These are phyloP conservation scores for Thermothielavioides terrestris DNA, from an alignment of 495 filamentous ascomycete genomes.

Conservation along the genomic window DNA sequence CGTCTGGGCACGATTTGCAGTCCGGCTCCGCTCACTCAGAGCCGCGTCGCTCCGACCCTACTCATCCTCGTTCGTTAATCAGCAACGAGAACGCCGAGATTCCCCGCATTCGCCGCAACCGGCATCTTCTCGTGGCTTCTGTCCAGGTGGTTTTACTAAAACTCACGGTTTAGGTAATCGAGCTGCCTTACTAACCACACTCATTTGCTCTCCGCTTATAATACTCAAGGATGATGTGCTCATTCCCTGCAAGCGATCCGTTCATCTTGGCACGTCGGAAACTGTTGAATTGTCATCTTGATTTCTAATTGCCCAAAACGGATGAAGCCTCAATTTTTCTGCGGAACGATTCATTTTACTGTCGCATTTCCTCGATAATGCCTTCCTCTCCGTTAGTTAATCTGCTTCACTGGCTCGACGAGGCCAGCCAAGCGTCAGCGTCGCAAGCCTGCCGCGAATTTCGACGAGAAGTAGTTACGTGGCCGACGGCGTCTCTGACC, in stretches of 20 bases:
- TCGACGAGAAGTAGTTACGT: neutral
- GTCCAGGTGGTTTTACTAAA: neutral
- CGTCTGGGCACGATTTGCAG: no score
- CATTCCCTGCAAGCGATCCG: neutral
- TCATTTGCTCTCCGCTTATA: neutral
- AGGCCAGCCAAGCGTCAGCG: neutral
- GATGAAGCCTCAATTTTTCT: neutral
- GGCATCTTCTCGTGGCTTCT: conserved; percentile 1
- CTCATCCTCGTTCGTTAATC: conserved; percentile 15
- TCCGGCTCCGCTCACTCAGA: no score
- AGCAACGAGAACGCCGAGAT: conserved; percentile 10
- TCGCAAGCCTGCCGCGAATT: neutral
- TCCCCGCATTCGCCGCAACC: neutral
- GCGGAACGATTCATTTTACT: conserved; percentile 4
- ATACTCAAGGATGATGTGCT: neutral
- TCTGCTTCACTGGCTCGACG: conserved; percentile 1
- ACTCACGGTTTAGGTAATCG: conserved; percentile 1
- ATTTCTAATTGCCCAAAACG: conserved; percentile 8
- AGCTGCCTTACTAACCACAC: neutral
- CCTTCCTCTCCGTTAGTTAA: neutral
- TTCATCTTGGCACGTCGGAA: neutral
- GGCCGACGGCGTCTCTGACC: neutral
- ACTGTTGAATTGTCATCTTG: neutral
- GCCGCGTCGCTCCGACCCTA: no score
- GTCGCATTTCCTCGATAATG: neutral